Conservation (phyloP, 768 basidiomycete species). For the Gautieria morchelliformis region DNA sequence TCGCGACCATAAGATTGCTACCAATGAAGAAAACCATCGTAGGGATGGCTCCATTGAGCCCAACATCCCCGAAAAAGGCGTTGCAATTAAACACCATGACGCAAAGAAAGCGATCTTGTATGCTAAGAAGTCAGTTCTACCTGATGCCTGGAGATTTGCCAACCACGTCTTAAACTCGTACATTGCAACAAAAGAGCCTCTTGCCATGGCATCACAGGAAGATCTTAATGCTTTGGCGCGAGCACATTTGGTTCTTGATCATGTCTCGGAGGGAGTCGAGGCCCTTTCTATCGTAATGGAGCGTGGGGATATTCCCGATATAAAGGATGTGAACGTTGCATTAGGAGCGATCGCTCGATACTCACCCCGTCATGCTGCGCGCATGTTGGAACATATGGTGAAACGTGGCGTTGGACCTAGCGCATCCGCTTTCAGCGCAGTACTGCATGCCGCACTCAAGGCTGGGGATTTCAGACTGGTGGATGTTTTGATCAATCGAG, state of each 20-base stretch:
- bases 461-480: conserved; percentile 37
- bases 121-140: conserved; percentile 1
- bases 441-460: conserved; percentile 47
- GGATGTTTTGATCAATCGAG: conserved; percentile 29
- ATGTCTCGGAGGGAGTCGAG: conserved; percentile 35
- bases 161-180: conserved; percentile 37
- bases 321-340: conserved; percentile 56
- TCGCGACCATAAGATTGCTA: background rate
- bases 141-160: conserved; percentile 21
- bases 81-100: background rate
- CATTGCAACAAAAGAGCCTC: conserved; percentile 33
- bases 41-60: background rate
- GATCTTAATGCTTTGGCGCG: conserved; percentile 53
- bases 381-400: conserved; percentile 43
- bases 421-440: conserved; percentile 47
- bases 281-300: conserved; percentile 36
- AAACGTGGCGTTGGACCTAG: conserved; percentile 40
- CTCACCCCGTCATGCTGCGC: conserved; percentile 35
- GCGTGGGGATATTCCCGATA: conserved; percentile 47
- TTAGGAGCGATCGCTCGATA: conserved; percentile 43
- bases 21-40: background rate
- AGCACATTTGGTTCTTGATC: conserved; percentile 48
- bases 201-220: conserved; percentile 37
- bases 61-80: background rate
- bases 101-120: background rate